Evolutionary conservation across 75 land plant species (phyloP), one percentile per base, ranked within the genome.

Genomic region (Pinus tabuliformis): DNA sequence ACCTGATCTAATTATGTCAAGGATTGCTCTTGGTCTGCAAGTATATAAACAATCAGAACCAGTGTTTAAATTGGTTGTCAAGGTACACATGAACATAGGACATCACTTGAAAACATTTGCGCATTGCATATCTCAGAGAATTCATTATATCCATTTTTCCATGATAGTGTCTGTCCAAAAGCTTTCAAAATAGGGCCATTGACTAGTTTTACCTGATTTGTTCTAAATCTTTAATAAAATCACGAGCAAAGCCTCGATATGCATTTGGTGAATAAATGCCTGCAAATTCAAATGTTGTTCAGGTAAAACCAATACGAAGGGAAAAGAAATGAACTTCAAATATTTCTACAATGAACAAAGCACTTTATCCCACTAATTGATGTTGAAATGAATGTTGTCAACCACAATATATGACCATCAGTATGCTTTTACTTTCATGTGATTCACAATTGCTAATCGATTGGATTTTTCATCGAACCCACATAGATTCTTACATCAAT

Each of bases 191-290:
- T 49, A 26, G 22, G 39, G n/a, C 4, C 16, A 57, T 49, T 3
- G 16, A 24, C 9, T 18, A 56, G 33, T 21, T 5, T 56, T 37
- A 92, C 99, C 99, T 97, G 65, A 97, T 81, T 62, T 91, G 84
- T 81, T 97, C 99, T 76, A 97, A 79, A 81, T 97, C 99, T 75
- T 97, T 97, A 33, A 97, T 95, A 78, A 97, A 97, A 73, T 95
- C 99, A 63, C 99, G 98, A 73, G 98, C 99, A 92, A 90, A 97
- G 22, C 99, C 99, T 65, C 98, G 89, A 70, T 97, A 97, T 30
- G 99, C 99, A 85, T 97, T 97, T 59, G 99, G 99, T 57, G 99
- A 97, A 81, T 97, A 97, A 33, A 91, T 95, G 83, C 98, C 99
- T 97, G 86, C 17, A 83, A 73, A 64, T 52, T 49, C 15, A 76